These are phyloP conservation scores for Carallia brachiata DNA, from an alignment of 345 rosid species.

Conservation along the genomic window DNA sequence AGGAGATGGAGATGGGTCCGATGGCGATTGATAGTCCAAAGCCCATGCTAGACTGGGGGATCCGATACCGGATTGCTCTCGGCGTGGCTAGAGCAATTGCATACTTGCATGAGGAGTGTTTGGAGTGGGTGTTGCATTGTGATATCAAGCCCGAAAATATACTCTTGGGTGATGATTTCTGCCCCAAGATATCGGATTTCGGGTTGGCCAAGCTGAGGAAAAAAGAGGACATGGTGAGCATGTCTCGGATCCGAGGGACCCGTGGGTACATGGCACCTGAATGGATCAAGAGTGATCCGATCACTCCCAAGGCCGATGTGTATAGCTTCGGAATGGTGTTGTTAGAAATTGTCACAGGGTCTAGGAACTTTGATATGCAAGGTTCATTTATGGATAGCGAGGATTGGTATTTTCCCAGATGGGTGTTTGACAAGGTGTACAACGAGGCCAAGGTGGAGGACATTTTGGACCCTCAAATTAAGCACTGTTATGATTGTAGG, in stretches of 20 bases:
- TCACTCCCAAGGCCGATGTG: constrained; percentile 64
- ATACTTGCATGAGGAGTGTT: constrained; percentile 32
- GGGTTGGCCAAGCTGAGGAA: constrained; percentile 58
- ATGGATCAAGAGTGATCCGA: constrained; percentile 58
- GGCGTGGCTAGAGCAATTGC: constrained; percentile 37
- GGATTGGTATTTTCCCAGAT: constrained; percentile 65
- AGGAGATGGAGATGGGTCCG: constrained; percentile 19
- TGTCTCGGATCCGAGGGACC: constrained; percentile 67
- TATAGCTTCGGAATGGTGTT: constrained; percentile 74
- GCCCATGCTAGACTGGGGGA: constrained; percentile 34
- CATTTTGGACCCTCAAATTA: constrained; percentile 54
- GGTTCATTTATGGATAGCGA: constrained; percentile 47
- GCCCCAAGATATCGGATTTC: constrained; percentile 33
- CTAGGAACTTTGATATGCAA: constrained; percentile 48
- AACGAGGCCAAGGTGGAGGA: constrained; percentile 64
- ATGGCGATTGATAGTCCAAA: not conserved
- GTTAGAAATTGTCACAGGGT: constrained; percentile 56
- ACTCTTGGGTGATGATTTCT: constrained; percentile 31
- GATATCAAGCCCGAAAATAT: constrained; percentile 36
- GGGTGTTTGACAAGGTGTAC: constrained; percentile 68
- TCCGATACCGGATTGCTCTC: constrained; percentile 29
- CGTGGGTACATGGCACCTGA: constrained; percentile 76
- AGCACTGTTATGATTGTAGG: constrained; percentile 45
- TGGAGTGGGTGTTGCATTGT: constrained; percentile 37
- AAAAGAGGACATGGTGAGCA: constrained; percentile 60